A percentile compares a stretch with the other conserved stretches of the same genome.
These are phyloP conservation scores for Albugo candida DNA, from an alignment of 352 stramenopile species.

Conservation along the genomic window DNA sequence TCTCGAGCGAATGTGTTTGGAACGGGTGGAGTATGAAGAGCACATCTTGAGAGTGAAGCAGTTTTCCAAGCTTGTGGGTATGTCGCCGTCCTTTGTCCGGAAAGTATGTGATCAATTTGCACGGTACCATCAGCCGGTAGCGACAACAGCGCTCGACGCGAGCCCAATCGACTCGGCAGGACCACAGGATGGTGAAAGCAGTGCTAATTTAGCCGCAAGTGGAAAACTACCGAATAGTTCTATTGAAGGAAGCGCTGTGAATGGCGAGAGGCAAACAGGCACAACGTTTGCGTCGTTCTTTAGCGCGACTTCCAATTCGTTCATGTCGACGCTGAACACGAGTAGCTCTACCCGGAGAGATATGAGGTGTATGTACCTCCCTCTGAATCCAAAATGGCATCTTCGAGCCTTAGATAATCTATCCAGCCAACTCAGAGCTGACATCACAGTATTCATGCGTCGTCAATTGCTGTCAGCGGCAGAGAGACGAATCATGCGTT, in stretches of 20 bases:
- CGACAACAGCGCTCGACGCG: slow-evolving; percentile 1
- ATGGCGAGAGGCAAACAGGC: too few species aligned
- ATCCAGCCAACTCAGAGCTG: slow-evolving; percentile 4
- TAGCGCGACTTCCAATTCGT: too few species aligned
- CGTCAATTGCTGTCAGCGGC: slow-evolving; percentile 1
- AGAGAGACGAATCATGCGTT: not conserved
- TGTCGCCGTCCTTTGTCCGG: slow-evolving; percentile 7
- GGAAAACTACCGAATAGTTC: too few species aligned
- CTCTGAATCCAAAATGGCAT: not conserved
- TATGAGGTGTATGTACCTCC: too few species aligned
- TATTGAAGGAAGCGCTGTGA: too few species aligned
- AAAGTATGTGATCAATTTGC: slow-evolving; percentile 7
- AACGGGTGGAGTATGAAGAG: slow-evolving; percentile 9
- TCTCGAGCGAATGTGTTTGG: slow-evolving; percentile 8
- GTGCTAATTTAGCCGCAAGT: too few species aligned
- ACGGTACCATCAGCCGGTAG: slow-evolving; percentile 9
- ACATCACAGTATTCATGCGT: slow-evolving; percentile 9
- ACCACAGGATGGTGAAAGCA: too few species aligned
- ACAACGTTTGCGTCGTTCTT: too few species aligned
- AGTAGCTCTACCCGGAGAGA: too few species aligned
- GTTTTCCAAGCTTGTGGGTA: slow-evolving; percentile 5
- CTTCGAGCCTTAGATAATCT: slow-evolving; percentile 1
- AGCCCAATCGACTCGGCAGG: too few species aligned
- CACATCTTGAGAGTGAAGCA: slow-evolving; percentile 5
- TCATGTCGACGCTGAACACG: too few species aligned